Evolutionary conservation across 1,284 basidiomycete genomes (phyloP), one percentile per base, ranked within the genome.

Genomic region (Afroboletus lepidellus): DNA sequence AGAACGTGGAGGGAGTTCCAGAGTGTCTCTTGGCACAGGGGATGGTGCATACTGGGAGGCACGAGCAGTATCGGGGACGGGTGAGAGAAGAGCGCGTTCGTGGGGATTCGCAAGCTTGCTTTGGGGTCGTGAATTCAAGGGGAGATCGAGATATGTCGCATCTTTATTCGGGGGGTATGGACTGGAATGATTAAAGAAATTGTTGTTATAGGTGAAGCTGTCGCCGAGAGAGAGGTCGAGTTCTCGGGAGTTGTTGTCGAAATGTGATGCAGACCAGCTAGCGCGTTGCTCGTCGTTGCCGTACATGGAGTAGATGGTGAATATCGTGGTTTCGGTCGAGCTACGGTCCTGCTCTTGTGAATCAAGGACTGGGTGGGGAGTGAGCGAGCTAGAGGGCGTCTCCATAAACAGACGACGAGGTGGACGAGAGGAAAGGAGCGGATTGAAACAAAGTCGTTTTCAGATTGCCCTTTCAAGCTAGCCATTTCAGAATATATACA

Each of bases 271-370:
- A 69, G 72, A 67, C 74, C 72, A 73, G 75, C 71, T 73, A 54
- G 63, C 60, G 62, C 71, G 61, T 60, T 72, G 60, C 58, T 71
- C 61, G 36, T 77, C 74, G 60, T 80, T 78, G 42, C 77, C 77
- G 66, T 90, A 90, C 87, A 90, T 90, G 46, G 85, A 88, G 67
- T 88, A 90, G 51, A 90, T 90, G 51, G 85, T 84, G 66, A 86
- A 81, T 60, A 89, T 86, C 9, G 85, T 81, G 33, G 83, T 80
- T 60, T 86, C 85, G 1, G 76, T 69, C 1, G 76, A 76, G 60
- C 68, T 71, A 51, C 76, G 73, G 27, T 72, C 72, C 50, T 57
- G 67, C n/a, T n/a, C n/a, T n/a, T n/a, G n/a, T n/a, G n/a, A n/a
- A 48, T 68, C 68, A 65, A 58, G 62, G 34, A n/a, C 8, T 5